Conservation (phyloP, 2,329 filamentous ascomycete genomes). For the Herpotrichia juniperi region DNA sequence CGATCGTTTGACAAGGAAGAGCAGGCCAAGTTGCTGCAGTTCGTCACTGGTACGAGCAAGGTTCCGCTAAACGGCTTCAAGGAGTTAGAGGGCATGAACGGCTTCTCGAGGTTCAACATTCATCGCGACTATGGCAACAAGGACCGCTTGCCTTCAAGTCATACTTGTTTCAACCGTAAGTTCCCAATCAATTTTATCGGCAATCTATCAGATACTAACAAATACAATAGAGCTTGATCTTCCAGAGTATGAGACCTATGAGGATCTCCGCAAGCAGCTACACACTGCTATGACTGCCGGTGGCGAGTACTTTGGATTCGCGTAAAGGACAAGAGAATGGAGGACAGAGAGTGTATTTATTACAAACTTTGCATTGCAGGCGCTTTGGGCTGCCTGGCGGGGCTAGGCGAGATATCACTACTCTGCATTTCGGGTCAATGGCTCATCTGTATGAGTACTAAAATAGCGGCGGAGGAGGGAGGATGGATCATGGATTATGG, state of each 20-base stretch:
- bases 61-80: slow-evolving; percentile 99
- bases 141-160: slow-evolving; percentile 91
- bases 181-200: slow-evolving; percentile 33
- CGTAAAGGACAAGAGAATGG: slow-evolving; percentile 57
- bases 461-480: slow-evolving; percentile 14
- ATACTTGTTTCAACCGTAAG: slow-evolving; percentile 99
- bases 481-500: slow-evolving; percentile 8
- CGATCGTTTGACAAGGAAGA: slow-evolving; percentile 99
- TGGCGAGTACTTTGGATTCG: slow-evolving; percentile 97
- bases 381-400: slow-evolving; percentile 20
- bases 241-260: slow-evolving; percentile 97
- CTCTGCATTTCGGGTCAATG: slow-evolving; percentile 2
- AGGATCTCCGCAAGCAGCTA: slow-evolving; percentile 82
- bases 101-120: slow-evolving; percentile 97
- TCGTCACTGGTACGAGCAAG: slow-evolving; percentile 97
- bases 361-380: slow-evolving; percentile 38
- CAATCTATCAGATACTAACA: slow-evolving; percentile 44
- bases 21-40: slow-evolving; percentile 93
- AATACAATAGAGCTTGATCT: slow-evolving; percentile 81
- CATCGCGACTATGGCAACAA: slow-evolving; percentile 98
- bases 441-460: slow-evolving; percentile 24
- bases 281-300: slow-evolving; percentile 97
- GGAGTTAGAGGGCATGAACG: slow-evolving; percentile 99
- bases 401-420: not conserved
- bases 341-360: slow-evolving; percentile 17